These are phyloP conservation scores for Drechmeria coniospora DNA, from an alignment of 2,329 filamentous ascomycete genomes.

Conservation along the genomic window DNA sequence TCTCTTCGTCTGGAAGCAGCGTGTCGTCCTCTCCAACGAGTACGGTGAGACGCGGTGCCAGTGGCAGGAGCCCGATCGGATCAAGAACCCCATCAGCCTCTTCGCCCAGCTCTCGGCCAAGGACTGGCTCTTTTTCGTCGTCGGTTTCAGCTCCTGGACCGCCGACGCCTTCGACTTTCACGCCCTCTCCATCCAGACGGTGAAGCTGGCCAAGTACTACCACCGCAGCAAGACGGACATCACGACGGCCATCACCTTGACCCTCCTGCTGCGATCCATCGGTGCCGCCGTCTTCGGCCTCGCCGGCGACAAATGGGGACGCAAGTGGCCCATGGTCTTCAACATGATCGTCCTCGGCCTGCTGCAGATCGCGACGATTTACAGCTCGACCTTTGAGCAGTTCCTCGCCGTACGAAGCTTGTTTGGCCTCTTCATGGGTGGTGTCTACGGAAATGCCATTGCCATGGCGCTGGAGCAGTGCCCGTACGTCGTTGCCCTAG, in stretches of 20 bases:
- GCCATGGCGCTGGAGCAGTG: slow-evolving; percentile 65
- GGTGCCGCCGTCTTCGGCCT: slow-evolving; percentile 65
- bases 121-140: slow-evolving; percentile 63
- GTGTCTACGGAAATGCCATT: slow-evolving; percentile 64
- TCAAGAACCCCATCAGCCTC: slow-evolving; percentile 56
- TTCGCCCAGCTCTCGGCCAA: slow-evolving; percentile 45
- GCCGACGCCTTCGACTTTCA: slow-evolving; percentile 78
- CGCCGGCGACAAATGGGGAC: slow-evolving; percentile 62
- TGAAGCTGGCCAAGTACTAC: slow-evolving; percentile 45
- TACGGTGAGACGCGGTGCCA: slow-evolving; percentile 50
- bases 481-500: slow-evolving; percentile 31
- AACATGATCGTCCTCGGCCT: slow-evolving; percentile 61
- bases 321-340: slow-evolving; percentile 70
- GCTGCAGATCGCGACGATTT: slow-evolving; percentile 62
- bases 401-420: slow-evolving; percentile 61
- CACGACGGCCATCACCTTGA: slow-evolving; percentile 60
- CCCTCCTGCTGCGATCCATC: slow-evolving; percentile 56
- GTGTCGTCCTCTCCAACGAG: slow-evolving; percentile 50
- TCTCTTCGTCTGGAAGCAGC: slow-evolving; percentile 60
- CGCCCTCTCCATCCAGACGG: slow-evolving; percentile 62
- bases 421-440: slow-evolving; percentile 70
- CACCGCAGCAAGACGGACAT: slow-evolving; percentile 45
- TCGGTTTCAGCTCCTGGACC: slow-evolving; percentile 62
- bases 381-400: slow-evolving; percentile 52
- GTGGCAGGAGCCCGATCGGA: slow-evolving; percentile 50